Evolutionary conservation across 257 asterid genomes (phyloP).

Genomic region (Plantago elongata): DNA sequence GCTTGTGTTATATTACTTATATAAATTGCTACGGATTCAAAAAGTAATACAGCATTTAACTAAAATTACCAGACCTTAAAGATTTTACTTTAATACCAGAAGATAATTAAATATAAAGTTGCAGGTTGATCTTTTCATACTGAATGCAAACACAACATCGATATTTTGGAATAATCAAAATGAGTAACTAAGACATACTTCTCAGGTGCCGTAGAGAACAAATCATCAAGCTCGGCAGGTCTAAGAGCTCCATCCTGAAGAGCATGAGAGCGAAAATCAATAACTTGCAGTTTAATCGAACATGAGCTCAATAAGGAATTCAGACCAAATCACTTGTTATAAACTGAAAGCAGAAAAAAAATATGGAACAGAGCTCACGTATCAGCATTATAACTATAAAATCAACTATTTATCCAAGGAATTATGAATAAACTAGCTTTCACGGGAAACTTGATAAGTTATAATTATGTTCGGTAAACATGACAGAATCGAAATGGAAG

Average conservation of each 20-base stretch:
- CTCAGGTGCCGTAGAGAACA: conserved; percentile 94
- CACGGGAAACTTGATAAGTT: too few relatives aligned
- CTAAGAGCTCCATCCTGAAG: conserved; percentile 87
- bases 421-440: too few relatives aligned
- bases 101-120: not conserved
- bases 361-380: not conserved
- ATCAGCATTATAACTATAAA: not conserved
- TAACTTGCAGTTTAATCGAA: conserved; percentile 14
- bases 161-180: conserved; percentile 12
- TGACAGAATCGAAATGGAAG: too few relatives aligned
- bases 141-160: conserved; percentile 14
- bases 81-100: too few relatives aligned
- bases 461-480: too few relatives aligned
- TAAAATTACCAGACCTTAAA: too few relatives aligned
- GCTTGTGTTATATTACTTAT: too few relatives aligned
- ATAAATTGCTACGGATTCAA: too few relatives aligned
- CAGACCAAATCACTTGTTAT: not conserved
- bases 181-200: conserved; percentile 49
- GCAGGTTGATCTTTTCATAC: conserved; percentile 1
- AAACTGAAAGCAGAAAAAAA: not conserved
- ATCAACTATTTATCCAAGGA: too few relatives aligned
- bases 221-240: conserved; percentile 78
- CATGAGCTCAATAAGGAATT: not conserved
- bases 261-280: conserved; percentile 34
- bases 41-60: too few relatives aligned